A percentile compares a stretch with the other conserved stretches of the same genome.
phyloP scores from a whole-genome alignment of 805 yeast species.

The Jamesozyma piceae region DNA sequence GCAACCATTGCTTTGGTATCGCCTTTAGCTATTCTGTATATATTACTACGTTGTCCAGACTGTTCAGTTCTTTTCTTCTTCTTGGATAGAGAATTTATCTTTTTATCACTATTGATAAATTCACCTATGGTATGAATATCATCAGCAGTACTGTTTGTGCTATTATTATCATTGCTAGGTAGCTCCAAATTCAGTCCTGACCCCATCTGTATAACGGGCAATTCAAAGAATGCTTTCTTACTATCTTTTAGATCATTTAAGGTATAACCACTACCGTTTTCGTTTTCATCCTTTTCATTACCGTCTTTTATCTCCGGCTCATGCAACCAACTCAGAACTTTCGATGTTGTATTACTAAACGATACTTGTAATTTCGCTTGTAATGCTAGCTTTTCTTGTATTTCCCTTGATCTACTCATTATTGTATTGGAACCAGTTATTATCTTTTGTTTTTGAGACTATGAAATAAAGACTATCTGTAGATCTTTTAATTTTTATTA shows the following conservation, averaged over 20 bases:
- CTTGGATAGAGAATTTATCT: constrained; percentile 25
- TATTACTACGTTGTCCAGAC: constrained; percentile 8
- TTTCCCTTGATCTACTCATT: constrained; percentile 30
- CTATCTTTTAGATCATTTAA: constrained; percentile 12
- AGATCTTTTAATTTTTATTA: no score
- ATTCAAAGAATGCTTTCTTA: constrained; percentile 20
- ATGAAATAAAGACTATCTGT: no score
- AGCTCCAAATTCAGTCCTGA: constrained; percentile 22
- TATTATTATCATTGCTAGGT: background rate
- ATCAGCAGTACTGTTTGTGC: constrained; percentile 1
- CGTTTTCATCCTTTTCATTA: background rate
- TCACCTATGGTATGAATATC: constrained; percentile 32
- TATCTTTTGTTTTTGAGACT: no score
- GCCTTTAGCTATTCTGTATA: constrained; percentile 23
- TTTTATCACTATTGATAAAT: constrained; percentile 28
- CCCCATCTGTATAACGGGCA: constrained; percentile 29
- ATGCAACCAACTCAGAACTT: constrained; percentile 25
- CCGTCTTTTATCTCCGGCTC: background rate
- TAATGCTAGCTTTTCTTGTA: constrained; percentile 26
- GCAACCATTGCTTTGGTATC: constrained; percentile 31
- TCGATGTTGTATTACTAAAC: constrained; percentile 15
- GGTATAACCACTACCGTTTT: constrained; percentile 2
- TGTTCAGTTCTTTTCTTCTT: constrained; percentile 18
- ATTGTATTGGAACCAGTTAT: no score
- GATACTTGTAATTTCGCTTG: constrained; percentile 27